Evolutionary conservation across 1,284 basidiomycete genomes (phyloP), one percentile per base, ranked within the genome.

Genomic region (Naganishia liquefaciens): DNA sequence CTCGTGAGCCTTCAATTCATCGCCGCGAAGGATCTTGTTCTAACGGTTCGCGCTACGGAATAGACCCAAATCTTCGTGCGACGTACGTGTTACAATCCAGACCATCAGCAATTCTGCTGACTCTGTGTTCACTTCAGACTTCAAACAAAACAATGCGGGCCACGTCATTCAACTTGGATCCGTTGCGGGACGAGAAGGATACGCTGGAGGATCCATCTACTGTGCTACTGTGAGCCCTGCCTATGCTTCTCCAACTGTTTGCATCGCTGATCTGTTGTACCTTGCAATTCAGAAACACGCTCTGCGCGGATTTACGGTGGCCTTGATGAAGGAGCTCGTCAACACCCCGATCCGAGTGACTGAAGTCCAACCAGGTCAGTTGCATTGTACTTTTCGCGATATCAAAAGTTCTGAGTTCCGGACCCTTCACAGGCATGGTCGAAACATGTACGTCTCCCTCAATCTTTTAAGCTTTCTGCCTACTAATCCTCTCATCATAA

Each of bases 151-250:
- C 73, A 86, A 90, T 70, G 80, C 86, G 0, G 96, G 96, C 0
- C 94, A 97, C 80, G 83, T 99, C 70, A 96, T 99, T 81, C 95
- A 96, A 79, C 82, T 99, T 65, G 94, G 96, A 53, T 94, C 91
- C 15, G 86, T 99, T 65, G 93, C 91, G 49, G 93, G 95, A 46
- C 82, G 87, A 19, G 95, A 99, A 75, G 79, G 95, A 0, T 99
- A 99, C 74, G 86, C 87, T 15, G 93, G 92, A 25, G 94, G 93
- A 27, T 70, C 76, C 1, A 82, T 84, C 70, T 84, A 83, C 75
- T 81, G 77, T 67, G 79, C 77, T 19, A 72, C 67, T 30, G 69
- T 66, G 46, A 30, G 46, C 28, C 11, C 27, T 55, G 5, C 13
- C 33, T 30, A 7, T 37, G 17, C 37, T 53, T 15, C 19, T 53